These are phyloP conservation scores for Boletus rubroflammeus DNA, from an alignment of 768 basidiomycete genomes.

Conservation along the genomic window DNA sequence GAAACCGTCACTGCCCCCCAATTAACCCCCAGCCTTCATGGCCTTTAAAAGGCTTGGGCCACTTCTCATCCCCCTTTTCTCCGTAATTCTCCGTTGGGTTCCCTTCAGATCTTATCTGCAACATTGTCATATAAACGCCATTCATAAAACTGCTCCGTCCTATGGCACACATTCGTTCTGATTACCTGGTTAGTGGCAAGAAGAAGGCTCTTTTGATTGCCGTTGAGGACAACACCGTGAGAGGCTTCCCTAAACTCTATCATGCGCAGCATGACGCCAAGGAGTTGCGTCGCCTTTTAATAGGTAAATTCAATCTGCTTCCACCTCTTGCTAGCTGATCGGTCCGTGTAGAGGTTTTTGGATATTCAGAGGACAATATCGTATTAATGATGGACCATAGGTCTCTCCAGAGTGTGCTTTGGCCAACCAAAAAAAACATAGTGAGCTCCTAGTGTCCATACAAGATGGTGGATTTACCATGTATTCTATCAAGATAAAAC, in stretches of 20 bases:
- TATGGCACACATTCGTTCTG: conserved; percentile 6
- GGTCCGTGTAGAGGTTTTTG: conserved; percentile 31
- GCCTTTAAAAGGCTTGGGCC: not conserved
- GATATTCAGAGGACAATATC: conserved; percentile 39
- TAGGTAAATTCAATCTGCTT: conserved; percentile 14
- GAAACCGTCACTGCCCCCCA: not conserved
- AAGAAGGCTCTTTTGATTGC: conserved; percentile 27
- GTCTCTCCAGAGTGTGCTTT: conserved; percentile 21
- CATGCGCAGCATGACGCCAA: conserved; percentile 17
- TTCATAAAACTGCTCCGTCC: not conserved
- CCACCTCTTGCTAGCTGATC: not conserved
- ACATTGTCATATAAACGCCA: not conserved
- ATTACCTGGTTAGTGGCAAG: not conserved
- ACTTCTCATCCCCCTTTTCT: not conserved
- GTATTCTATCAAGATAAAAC: conserved; percentile 32
- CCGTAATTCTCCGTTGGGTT: not conserved
- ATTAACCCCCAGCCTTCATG: not conserved
- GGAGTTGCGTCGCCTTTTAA: conserved; percentile 16
- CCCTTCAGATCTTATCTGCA: conserved; percentile 13
- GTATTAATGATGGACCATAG: conserved; percentile 41
- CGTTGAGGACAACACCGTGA: conserved; percentile 3
- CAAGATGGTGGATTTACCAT: not conserved
- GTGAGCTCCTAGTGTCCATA: conserved; percentile 28
- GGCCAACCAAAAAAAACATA: conserved; percentile 45
- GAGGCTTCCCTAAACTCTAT: not conserved